These are phyloP conservation scores for Scheffersomyces lignicola DNA, from an alignment of 1,139 yeast genomes.

Conservation along the genomic window DNA sequence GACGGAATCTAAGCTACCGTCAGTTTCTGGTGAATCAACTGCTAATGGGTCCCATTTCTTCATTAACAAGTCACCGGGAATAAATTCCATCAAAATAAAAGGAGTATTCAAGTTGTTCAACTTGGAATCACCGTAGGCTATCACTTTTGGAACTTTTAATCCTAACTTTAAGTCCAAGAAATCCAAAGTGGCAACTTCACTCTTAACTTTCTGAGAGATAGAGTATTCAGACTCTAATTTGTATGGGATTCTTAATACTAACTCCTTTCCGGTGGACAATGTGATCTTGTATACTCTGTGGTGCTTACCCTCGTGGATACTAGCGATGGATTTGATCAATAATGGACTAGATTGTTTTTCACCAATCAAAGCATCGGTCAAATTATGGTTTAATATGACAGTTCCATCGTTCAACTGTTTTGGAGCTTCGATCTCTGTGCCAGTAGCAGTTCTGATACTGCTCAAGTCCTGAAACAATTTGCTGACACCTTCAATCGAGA, in stretches of 20 bases:
- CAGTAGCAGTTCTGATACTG: slow-evolving; percentile 19
- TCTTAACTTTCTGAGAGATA: slow-evolving; percentile 66
- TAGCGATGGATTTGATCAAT: slow-evolving; percentile 69
- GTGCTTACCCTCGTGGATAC: slow-evolving; percentile 92
- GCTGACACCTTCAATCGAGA: slow-evolving; percentile 76
- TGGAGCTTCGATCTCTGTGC: slow-evolving; percentile 29
- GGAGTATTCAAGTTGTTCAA: slow-evolving; percentile 69
- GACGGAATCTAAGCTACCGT: slow-evolving; percentile 51
- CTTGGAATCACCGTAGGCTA: slow-evolving; percentile 66
- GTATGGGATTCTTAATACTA: slow-evolving; percentile 84
- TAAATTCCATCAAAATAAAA: slow-evolving; percentile 75
- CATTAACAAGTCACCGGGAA: slow-evolving; percentile 82
- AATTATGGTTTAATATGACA: slow-evolving; percentile 46
- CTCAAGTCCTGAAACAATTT: slow-evolving; percentile 44
- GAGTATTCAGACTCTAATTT: slow-evolving; percentile 64
- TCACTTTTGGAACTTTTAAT: slow-evolving; percentile 67
- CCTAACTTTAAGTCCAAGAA: slow-evolving; percentile 59
- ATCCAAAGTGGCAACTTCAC: slow-evolving; percentile 94
- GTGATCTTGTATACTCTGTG: slow-evolving; percentile 79
- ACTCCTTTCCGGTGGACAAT: slow-evolving; percentile 59
- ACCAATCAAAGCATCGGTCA: slow-evolving; percentile 42
- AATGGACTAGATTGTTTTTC: slow-evolving; percentile 37
- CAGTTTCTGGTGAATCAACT: slow-evolving; percentile 30
- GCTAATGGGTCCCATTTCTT: slow-evolving; percentile 85
- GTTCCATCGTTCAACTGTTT: slow-evolving; percentile 41